phyloP scores from a whole-genome alignment of 169 alveolate genomes.

The Cryptosporidium xiaoi region DNA sequence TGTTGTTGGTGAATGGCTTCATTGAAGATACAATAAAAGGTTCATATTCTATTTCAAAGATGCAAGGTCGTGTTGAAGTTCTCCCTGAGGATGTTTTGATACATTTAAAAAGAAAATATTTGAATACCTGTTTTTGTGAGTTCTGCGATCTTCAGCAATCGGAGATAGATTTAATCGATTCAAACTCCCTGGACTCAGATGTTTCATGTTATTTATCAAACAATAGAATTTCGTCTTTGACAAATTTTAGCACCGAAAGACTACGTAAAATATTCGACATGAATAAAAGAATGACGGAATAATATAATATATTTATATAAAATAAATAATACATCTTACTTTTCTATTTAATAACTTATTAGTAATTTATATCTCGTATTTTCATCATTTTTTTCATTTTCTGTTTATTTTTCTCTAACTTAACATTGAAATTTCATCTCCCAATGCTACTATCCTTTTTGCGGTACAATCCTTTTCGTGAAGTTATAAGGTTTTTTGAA shows the following conservation, averaged over 20 bases:
- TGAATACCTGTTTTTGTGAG: slow-evolving; percentile 28
- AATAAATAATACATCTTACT: background rate
- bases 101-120: slow-evolving; percentile 46
- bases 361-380: background rate
- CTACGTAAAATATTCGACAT: background rate
- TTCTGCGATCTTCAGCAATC: slow-evolving; percentile 32
- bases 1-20: slow-evolving; percentile 44
- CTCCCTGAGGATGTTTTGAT: slow-evolving; percentile 49
- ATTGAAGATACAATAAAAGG: slow-evolving; percentile 23
- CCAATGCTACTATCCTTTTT: background rate
- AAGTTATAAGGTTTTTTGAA: background rate
- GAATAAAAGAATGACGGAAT: background rate
- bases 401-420: background rate
- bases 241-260: slow-evolving; percentile 4
- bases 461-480: background rate
- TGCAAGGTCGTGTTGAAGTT: slow-evolving; percentile 10
- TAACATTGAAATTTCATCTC: background rate
- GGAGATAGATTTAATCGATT: background rate
- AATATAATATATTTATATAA: background rate
- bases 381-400: background rate
- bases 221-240: slow-evolving; percentile 1
- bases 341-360: background rate
- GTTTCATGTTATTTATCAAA: background rate
- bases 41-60: slow-evolving; percentile 35
- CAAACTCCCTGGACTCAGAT: background rate